These are phyloP conservation scores for Bolboschoenoplectus hybrid DNA, from an alignment of 202 grass and related monocot species.

Conservation along the genomic window DNA sequence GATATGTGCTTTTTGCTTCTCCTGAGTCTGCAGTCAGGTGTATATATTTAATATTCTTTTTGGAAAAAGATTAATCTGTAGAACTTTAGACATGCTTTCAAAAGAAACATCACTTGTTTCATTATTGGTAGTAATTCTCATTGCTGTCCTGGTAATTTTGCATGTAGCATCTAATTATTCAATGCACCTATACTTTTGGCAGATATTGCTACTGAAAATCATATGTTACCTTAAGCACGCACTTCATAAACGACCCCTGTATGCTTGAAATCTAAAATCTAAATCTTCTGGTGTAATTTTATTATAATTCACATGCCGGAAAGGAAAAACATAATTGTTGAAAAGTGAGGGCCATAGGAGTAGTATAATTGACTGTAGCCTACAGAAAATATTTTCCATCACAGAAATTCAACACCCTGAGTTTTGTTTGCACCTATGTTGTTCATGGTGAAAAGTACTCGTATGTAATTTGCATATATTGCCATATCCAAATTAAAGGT, in stretches of 20 bases:
- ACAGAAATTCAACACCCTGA: neutral
- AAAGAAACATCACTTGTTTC: neutral
- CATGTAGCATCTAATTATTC: neutral
- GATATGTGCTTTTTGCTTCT: constrained; percentile 84
- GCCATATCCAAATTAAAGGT: neutral
- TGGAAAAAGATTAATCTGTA: constrained; percentile 4
- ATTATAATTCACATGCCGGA: neutral
- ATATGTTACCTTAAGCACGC: neutral
- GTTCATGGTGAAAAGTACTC: neutral
- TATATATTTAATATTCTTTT: constrained; percentile 12
- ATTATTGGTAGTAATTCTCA: neutral
- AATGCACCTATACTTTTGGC: neutral
- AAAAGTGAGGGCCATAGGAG: no score
- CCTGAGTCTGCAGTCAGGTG: constrained; percentile 91
- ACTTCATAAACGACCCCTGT: neutral
- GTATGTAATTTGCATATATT: neutral
- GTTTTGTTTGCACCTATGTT: constrained; percentile 5
- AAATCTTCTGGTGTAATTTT: neutral
- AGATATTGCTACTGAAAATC: neutral
- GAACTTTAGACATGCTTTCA: constrained; percentile 7
- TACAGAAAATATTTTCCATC: no score
- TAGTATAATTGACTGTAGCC: no score
- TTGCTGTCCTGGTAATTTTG: neutral
- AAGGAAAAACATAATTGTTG: neutral
- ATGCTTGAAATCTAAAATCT: neutral